Base-by-base conservation (phyloP, 768 basidiomycete species). In the Kwoniella botswanensis region DNA sequence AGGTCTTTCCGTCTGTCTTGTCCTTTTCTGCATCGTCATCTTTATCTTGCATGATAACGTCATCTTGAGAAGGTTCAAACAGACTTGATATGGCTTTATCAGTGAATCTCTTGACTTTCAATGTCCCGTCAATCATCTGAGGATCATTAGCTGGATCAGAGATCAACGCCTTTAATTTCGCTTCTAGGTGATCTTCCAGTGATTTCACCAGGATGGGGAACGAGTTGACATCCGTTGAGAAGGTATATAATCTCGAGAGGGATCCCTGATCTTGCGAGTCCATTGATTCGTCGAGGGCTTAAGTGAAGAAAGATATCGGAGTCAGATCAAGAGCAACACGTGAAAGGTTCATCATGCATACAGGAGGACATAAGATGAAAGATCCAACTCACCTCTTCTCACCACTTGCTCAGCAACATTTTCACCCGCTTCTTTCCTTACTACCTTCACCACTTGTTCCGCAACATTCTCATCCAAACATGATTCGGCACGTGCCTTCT, bases 251-350 rank as follows among this genome's bases (percentile, higher is more conserved):
- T 21, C 70, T 35, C 18, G 67, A 58, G 59, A 83, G 61, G 1
- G 76, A 74, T 13, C 42, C 15, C 1, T 59, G 66, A 63, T 81
- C 74, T 3, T 67, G 65, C 9, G 11, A n/a, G 44, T 82, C 74
- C 79, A 83, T 80, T 3, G 78, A 76, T 67, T 83, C 82, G 44
- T 80, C 79, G 44, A 82, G 60, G 0, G 81, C 80, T 82, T 55
- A 7, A 35, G 35, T 35, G 35, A 35, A 35, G 7, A 6, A 35
- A 35, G 35, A 35, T 35, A 6, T 35, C 35, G 35, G 35, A 35
- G 7, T 35, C 35, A 35, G 35, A 35, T 35, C 35, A 35, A 35
- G 35, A 35, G 35, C 35, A 35, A 35, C 6, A 35, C 35, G 35
- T 35, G 35, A 35, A 35, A 7, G 42, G 35, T 18, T 18, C 52